Evolutionary conservation across 805 yeast species (phyloP).

Genomic region (Schwanniomyces pseudopolymorphus): DNA sequence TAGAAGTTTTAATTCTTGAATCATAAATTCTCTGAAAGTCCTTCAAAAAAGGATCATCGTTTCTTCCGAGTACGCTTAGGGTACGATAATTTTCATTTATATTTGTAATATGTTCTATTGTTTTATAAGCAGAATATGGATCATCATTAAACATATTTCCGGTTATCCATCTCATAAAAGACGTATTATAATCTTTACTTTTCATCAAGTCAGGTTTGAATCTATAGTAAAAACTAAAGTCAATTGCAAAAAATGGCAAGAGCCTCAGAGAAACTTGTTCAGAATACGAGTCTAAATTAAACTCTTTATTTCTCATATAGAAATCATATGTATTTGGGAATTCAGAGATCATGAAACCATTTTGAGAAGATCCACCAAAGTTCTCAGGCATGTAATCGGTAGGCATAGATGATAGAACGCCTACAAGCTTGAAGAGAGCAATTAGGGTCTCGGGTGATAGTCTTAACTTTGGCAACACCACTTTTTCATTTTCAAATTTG

Average conservation of each 20-base stretch:
- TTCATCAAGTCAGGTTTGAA: conserved; percentile 21
- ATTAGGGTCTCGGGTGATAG: conserved; percentile 27
- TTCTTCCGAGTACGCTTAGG: conserved; percentile 8
- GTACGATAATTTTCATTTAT: conserved; percentile 10
- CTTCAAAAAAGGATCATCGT: conserved; percentile 15
- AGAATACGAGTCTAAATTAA: conserved; percentile 9
- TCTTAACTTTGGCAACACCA: conserved; percentile 17
- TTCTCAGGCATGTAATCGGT: conserved; percentile 16
- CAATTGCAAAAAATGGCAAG: conserved; percentile 23
- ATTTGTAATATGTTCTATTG: conserved; percentile 15
- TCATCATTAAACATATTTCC: conserved; percentile 21
- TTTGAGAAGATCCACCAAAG: conserved; percentile 24
- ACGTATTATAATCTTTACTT: conserved; percentile 19
- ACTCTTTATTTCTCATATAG: conserved; percentile 10
- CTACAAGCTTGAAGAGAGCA: conserved; percentile 22
- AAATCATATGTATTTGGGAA: conserved; percentile 21
- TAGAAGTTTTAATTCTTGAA: conserved; percentile 9
- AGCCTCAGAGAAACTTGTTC: conserved; percentile 15
- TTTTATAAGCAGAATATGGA: conserved; percentile 15
- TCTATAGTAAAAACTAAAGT: conserved; percentile 18
- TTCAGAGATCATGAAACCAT: conserved; percentile 20
- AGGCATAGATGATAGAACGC: conserved; percentile 26
- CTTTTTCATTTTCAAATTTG: conserved; percentile 5
- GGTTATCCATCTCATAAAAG: conserved; percentile 34
- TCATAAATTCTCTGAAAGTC: conserved; percentile 16